These are phyloP conservation scores for Neurospora sublineolata DNA, from an alignment of 495 filamentous ascomycete genomes.

Conservation along the genomic window DNA sequence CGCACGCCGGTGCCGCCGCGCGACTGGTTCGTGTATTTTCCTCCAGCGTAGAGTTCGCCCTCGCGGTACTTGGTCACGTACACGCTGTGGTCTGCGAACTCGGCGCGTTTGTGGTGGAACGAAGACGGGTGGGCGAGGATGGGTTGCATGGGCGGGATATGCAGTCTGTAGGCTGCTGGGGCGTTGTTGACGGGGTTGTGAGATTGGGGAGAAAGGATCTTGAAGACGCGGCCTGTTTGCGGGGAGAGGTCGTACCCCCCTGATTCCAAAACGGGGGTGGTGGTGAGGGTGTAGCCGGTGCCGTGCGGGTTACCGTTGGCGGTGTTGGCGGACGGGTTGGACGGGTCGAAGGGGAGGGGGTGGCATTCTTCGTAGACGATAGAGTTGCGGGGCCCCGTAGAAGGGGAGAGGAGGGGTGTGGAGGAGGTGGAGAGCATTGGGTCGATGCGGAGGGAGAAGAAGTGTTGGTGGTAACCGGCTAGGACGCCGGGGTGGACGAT, in stretches of 20 bases:
- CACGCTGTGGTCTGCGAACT: slow-evolving; percentile 72
- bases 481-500: slow-evolving; percentile 79
- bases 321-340: slow-evolving; percentile 13
- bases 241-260: slow-evolving; percentile 44
- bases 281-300: slow-evolving; percentile 57
- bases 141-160: slow-evolving; percentile 63
- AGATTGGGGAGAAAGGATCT: slow-evolving; percentile 60
- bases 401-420: background rate
- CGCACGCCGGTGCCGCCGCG: slow-evolving; percentile 17
- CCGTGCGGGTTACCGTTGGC: slow-evolving; percentile 54
- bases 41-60: slow-evolving; percentile 69
- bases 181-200: slow-evolving; percentile 63
- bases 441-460: slow-evolving; percentile 81
- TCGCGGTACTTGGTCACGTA: slow-evolving; percentile 74
- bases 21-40: slow-evolving; percentile 75
- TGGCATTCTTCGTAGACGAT: slow-evolving; percentile 56
- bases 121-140: slow-evolving; percentile 59
- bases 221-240: slow-evolving; percentile 58
- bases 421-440: slow-evolving; percentile 33
- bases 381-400: slow-evolving; percentile 66
- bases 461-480: slow-evolving; percentile 68
- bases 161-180: slow-evolving; percentile 70
- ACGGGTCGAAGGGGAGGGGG: slow-evolving; percentile 32
- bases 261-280: slow-evolving; percentile 43
- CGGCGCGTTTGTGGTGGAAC: slow-evolving; percentile 62